Percentiles rank a stretch among this genome's conserved stretches.
Evolutionary conservation across 208 protist species (phyloP).

Genomic region (Wallacemonas rigidus): DNA sequence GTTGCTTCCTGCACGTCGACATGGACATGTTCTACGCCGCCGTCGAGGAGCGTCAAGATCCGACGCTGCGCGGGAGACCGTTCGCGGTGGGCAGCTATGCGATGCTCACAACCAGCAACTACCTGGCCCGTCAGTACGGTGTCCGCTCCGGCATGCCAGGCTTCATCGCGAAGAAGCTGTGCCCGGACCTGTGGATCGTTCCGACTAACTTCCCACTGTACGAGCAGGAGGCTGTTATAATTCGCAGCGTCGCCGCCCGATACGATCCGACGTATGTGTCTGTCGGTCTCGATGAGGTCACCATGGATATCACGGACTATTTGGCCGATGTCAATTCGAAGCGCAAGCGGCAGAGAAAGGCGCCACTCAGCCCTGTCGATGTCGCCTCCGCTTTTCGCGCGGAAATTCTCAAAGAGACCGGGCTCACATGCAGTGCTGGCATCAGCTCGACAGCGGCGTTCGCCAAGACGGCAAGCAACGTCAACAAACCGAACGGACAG

Average conservation of each 20-base stretch:
- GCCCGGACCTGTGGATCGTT: slow-evolving; percentile 74
- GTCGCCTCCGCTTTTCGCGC: slow-evolving; percentile 53
- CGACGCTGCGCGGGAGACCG: slow-evolving; percentile 68
- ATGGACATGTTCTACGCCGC: slow-evolving; percentile 93
- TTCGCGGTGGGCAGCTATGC: slow-evolving; percentile 90
- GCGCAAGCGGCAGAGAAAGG: neutral
- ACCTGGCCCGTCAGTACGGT: slow-evolving; percentile 91
- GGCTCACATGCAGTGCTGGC: slow-evolving; percentile 74
- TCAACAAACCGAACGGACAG: slow-evolving; percentile 93
- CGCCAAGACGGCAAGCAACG: slow-evolving; percentile 82
- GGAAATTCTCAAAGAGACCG: slow-evolving; percentile 43
- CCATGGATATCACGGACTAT: slow-evolving; percentile 67
- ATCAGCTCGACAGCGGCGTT: slow-evolving; percentile 76
- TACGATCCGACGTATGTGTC: slow-evolving; percentile 78
- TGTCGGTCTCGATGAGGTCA: slow-evolving; percentile 73
- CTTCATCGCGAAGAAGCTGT: slow-evolving; percentile 89
- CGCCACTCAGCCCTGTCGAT: slow-evolving; percentile 27
- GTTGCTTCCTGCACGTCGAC: slow-evolving; percentile 67
- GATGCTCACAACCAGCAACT: slow-evolving; percentile 94
- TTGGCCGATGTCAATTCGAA: slow-evolving; percentile 22
- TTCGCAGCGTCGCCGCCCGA: slow-evolving; percentile 54
- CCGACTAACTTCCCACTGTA: slow-evolving; percentile 65
- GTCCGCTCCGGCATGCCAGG: slow-evolving; percentile 94
- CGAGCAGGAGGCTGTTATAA: slow-evolving; percentile 35
- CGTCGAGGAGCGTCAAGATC: slow-evolving; percentile 85